These are phyloP conservation scores for Limnomonas spitsbergensis DNA, from an alignment of 139 green algal genomes.

Conservation along the genomic window DNA sequence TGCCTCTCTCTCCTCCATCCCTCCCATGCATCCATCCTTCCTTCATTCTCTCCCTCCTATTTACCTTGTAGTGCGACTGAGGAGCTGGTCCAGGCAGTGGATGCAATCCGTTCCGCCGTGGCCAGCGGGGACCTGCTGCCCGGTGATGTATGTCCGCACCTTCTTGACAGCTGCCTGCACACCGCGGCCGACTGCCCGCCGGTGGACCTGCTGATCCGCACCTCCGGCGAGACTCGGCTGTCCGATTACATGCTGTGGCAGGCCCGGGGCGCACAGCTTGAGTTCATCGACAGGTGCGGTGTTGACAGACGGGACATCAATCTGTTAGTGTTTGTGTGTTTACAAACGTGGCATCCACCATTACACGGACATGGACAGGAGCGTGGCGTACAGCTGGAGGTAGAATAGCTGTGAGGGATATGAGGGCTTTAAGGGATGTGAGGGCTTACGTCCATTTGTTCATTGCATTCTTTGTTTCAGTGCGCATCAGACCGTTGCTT, in stretches of 20 bases:
- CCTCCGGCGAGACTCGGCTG: conserved; percentile 83
- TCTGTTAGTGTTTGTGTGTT: background rate
- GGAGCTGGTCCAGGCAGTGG: conserved; percentile 58
- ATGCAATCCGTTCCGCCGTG: conserved; percentile 26
- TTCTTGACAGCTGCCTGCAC: conserved; percentile 47
- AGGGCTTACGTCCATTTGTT: background rate
- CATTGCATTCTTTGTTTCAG: no score
- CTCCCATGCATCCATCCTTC: no score
- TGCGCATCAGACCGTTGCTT: no score
- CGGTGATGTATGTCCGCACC: conserved; percentile 29
- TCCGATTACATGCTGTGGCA: conserved; percentile 91
- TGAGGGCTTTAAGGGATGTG: background rate
- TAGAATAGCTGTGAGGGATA: background rate
- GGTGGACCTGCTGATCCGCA: conserved; percentile 86
- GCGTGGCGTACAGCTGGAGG: background rate
- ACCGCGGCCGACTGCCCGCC: conserved; percentile 51
- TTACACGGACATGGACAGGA: background rate
- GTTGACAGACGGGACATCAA: background rate
- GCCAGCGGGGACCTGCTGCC: conserved; percentile 17
- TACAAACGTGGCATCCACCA: background rate
- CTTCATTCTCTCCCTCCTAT: background rate
- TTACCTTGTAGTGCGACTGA: conserved; percentile 45
- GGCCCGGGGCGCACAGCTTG: conserved; percentile 59
- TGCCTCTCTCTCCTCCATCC: no score
- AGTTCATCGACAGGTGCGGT: conserved; percentile 56